Percentiles rank a stretch among this genome's conserved stretches.
Evolutionary conservation across 805 yeast genomes (phyloP).

Genomic region (Metschnikowia rubicola): DNA sequence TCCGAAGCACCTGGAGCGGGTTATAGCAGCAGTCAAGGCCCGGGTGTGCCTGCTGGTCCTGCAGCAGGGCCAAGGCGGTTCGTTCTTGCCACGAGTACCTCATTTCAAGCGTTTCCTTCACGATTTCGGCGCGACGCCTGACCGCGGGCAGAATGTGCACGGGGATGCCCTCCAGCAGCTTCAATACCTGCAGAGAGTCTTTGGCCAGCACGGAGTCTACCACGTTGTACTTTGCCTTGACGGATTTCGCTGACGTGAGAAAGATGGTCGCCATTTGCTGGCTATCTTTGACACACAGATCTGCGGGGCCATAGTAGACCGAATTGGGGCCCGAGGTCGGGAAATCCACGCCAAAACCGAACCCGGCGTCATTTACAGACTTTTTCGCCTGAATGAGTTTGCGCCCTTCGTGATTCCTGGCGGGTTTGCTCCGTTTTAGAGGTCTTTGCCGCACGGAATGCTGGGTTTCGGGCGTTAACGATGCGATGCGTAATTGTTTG

Average conservation of each 20-base stretch:
- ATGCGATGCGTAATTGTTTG: conserved; percentile 6
- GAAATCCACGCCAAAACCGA: conserved; percentile 12
- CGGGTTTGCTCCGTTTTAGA: background rate
- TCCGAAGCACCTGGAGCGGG: conserved; percentile 79
- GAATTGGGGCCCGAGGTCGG: background rate
- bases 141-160: conserved; percentile 33
- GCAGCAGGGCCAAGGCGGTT: conserved; percentile 27
- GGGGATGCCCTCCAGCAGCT: conserved; percentile 8
- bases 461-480: conserved; percentile 5
- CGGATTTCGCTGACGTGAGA: conserved; percentile 9
- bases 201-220: conserved; percentile 10
- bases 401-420: background rate
- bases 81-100: conserved; percentile 49
- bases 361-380: conserved; percentile 5
- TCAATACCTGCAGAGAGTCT: background rate
- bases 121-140: conserved; percentile 46
- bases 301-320: background rate
- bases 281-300: background rate
- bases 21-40: conserved; percentile 70
- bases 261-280: conserved; percentile 16
- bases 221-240: conserved; percentile 14
- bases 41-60: conserved; percentile 27
- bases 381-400: conserved; percentile 4
- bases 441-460: background rate
- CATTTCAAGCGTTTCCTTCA: conserved; percentile 44